Conservation (phyloP, 2,329 filamentous ascomycete genomes). For the Acephala macrosclerotiorum region DNA sequence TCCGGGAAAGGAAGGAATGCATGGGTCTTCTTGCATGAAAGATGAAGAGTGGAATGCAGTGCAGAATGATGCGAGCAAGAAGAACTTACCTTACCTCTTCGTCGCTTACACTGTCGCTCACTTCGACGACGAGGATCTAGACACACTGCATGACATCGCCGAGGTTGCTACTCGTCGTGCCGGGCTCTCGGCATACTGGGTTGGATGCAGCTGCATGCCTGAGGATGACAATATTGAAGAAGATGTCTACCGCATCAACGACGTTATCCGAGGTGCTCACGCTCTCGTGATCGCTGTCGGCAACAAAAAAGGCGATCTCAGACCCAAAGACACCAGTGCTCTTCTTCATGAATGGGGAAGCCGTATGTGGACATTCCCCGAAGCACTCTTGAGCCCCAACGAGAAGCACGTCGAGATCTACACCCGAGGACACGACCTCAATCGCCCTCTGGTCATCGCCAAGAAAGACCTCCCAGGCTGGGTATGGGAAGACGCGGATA, state of each 20-base stretch:
- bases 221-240: slow-evolving; percentile 21
- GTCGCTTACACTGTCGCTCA: slow-evolving; percentile 12
- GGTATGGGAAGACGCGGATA: slow-evolving; percentile 17
- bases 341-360: slow-evolving; percentile 13
- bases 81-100: slow-evolving; percentile 16
- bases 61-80: slow-evolving; percentile 3
- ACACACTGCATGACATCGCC: slow-evolving; percentile 64
- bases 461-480: slow-evolving; percentile 17
- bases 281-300: slow-evolving; percentile 18
- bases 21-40: slow-evolving; percentile 8
- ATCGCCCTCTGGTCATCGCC: background rate
- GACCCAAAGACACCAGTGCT: background rate
- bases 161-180: slow-evolving; percentile 37
- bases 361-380: slow-evolving; percentile 22
- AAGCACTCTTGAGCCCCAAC: slow-evolving; percentile 19
- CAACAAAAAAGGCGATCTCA: slow-evolving; percentile 12
- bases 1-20: background rate
- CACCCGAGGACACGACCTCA: slow-evolving; percentile 11
- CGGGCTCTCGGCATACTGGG: slow-evolving; percentile 25
- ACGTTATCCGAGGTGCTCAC: slow-evolving; percentile 30
- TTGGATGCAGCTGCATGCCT: slow-evolving; percentile 25
- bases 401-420: slow-evolving; percentile 6
- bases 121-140: slow-evolving; percentile 1
- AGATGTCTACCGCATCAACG: slow-evolving; percentile 33
- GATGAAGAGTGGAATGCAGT: slow-evolving; percentile 14